Conservation (phyloP, 129 eudicot genomes). For the Ambrosia artemisiifolia region DNA sequence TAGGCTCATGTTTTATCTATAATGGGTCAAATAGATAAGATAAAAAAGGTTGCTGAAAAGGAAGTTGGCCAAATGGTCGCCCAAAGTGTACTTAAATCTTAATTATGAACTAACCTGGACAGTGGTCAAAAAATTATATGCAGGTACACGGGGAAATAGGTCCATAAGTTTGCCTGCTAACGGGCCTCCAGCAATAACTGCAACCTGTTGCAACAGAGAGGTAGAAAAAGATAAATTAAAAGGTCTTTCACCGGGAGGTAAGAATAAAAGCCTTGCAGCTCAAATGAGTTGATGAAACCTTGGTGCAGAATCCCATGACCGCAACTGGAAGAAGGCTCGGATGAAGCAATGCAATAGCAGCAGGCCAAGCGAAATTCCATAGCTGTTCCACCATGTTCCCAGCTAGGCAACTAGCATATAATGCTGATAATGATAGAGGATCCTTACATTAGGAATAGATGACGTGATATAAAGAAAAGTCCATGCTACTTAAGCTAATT, state of each 20-base stretch:
- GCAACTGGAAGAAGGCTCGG: conserved; percentile 99
- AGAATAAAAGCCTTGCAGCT: neutral
- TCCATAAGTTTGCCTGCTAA: conserved; percentile 92
- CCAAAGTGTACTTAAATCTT: neutral
- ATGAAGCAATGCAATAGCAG: conserved; percentile 86
- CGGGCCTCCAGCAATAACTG: conserved; percentile 83
- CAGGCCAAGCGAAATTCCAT: conserved; percentile 96
- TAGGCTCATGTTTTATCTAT: neutral
- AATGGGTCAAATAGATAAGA: neutral
- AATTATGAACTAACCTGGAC: conserved; percentile 55
- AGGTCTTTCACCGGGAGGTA: neutral
- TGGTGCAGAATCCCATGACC: conserved; percentile 76
- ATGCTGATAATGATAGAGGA: conserved; percentile 48
- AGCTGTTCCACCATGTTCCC: conserved; percentile 94
- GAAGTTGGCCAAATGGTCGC: neutral
- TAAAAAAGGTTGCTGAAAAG: neutral
- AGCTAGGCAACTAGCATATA: conserved; percentile 90
- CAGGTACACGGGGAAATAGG: conserved; percentile 77
- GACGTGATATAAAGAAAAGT: neutral
- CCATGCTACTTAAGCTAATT: neutral
- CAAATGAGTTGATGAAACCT: conserved; percentile 45
- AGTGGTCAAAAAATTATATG: conserved; percentile 60
- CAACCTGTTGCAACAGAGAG: conserved; percentile 49
- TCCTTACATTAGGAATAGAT: conserved; percentile 32
- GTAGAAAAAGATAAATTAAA: conserved; percentile 27